Conservation (phyloP, 169 alveolate genomes). For the Babesia divergens region DNA sequence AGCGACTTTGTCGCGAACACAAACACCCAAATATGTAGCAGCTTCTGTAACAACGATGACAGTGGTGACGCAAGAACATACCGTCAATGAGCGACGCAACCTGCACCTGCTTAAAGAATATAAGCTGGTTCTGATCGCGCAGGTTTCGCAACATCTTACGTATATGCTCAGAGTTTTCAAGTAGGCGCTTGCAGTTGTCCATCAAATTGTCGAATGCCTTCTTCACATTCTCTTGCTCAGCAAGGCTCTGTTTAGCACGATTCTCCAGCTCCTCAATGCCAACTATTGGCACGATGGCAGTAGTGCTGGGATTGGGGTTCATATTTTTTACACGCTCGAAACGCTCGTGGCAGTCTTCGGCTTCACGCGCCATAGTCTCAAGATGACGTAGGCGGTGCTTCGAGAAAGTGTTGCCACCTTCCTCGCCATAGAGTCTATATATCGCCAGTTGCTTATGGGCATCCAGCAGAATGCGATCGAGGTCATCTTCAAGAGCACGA, state of each 20-base stretch:
- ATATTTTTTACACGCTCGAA: conserved; percentile 36
- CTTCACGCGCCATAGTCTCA: conserved; percentile 36
- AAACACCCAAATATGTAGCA: conserved; percentile 34
- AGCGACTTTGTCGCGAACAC: conserved; percentile 49
- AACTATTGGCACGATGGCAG: conserved; percentile 52
- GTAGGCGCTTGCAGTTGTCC: conserved; percentile 54
- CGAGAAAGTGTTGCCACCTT: conserved; percentile 1
- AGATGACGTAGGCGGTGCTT: conserved; percentile 25
- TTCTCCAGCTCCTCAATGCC: conserved; percentile 51
- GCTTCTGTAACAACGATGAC: conserved; percentile 12
- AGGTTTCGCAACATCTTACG: conserved; percentile 45
- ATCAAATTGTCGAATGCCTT: conserved; percentile 46
- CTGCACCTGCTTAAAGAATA: conserved; percentile 48
- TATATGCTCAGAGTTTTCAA: conserved; percentile 50
- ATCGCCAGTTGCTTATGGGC: conserved; percentile 59
- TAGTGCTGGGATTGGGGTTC: conserved; percentile 41
- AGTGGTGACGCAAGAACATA: background rate
- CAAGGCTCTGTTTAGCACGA: conserved; percentile 34
- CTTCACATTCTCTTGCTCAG: conserved; percentile 32
- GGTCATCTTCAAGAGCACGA: conserved; percentile 51
- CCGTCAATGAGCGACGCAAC: conserved; percentile 62
- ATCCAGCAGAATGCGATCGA: conserved; percentile 42
- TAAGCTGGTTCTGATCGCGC: conserved; percentile 33
- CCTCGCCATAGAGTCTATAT: conserved; percentile 51
- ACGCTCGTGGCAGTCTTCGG: conserved; percentile 46